Conservation (phyloP, 2,329 filamentous ascomycete species). For the Stenocarpella maydis region DNA sequence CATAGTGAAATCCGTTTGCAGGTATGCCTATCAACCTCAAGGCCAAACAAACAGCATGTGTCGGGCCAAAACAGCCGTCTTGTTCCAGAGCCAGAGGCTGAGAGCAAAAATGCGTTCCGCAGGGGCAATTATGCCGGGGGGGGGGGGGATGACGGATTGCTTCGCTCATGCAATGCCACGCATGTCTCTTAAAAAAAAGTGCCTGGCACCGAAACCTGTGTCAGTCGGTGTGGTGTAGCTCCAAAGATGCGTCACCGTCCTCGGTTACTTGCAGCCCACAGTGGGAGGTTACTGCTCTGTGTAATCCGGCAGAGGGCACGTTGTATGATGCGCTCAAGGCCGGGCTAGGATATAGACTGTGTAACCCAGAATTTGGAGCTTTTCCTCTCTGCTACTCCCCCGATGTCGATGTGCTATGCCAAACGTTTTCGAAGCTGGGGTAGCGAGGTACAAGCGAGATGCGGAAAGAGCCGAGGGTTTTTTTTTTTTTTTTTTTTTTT, state of each 20-base stretch:
- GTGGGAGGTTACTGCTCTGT: background rate
- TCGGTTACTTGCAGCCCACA: slow-evolving; percentile 18
- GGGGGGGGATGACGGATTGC: background rate
- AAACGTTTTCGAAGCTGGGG: background rate
- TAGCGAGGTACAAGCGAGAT: background rate
- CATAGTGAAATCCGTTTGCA: slow-evolving; percentile 22
- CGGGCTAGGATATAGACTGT: background rate
- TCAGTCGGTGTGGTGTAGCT: background rate
- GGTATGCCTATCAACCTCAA: background rate
- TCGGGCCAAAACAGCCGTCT: background rate
- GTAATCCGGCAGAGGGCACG: background rate
- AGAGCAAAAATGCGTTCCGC: background rate
- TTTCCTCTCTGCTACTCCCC: background rate
- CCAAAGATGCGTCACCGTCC: background rate
- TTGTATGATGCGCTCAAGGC: background rate
- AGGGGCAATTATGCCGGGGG: background rate
- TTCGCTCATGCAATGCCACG: slow-evolving; percentile 15
- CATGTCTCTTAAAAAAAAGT: slow-evolving; percentile 18
- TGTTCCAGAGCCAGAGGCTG: background rate
- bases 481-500: no score
- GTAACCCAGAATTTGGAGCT: background rate
- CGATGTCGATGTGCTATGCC: background rate
- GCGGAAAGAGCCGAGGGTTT: background rate
- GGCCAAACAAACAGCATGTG: background rate
- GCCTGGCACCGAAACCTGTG: background rate